Percentiles rank a stretch among this genome's conserved stretches.
Evolutionary conservation across 805 yeast genomes (phyloP).

Genomic region (Monosporozyma siamensis): DNA sequence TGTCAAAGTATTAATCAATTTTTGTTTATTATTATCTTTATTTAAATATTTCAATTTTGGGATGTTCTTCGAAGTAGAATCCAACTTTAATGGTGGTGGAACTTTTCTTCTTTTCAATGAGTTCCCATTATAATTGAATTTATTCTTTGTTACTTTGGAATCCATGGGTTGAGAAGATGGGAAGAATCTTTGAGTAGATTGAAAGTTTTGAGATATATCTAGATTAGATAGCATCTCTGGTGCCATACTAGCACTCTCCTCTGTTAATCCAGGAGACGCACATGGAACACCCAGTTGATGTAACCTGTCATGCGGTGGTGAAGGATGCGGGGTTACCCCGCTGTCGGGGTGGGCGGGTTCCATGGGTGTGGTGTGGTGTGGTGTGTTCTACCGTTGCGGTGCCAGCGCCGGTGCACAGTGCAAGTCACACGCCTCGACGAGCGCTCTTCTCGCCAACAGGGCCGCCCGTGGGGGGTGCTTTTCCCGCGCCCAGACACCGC

Average conservation of each 20-base stretch:
- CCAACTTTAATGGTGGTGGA: conserved; percentile 21
- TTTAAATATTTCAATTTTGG: neutral
- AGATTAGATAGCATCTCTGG: conserved; percentile 18
- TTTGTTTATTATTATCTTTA: neutral
- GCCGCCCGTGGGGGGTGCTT: too few species aligned
- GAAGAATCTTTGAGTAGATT: conserved; percentile 16
- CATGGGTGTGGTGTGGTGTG: too few species aligned
- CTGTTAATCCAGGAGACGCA: conserved; percentile 27
- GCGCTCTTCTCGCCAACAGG: too few species aligned
- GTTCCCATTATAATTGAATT: conserved; percentile 6
- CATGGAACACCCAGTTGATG: conserved; percentile 18
- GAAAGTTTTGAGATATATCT: conserved; percentile 20
- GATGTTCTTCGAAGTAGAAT: neutral
- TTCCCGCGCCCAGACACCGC: too few species aligned
- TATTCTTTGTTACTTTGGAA: neutral
- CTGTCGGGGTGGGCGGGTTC: neutral
- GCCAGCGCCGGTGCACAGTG: too few species aligned
- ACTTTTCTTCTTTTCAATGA: conserved; percentile 21
- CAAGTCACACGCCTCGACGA: too few species aligned
- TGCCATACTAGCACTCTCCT: too few species aligned
- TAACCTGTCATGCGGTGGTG: too few species aligned
- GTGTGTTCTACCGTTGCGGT: too few species aligned
- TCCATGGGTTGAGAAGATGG: too few species aligned
- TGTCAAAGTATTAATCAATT: conserved; percentile 1
- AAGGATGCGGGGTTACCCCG: too few species aligned